Evolutionary conservation across 306 rosid genomes (phyloP), one percentile per base, ranked within the genome.

Genomic region (Hylodesmum podocarpum): DNA sequence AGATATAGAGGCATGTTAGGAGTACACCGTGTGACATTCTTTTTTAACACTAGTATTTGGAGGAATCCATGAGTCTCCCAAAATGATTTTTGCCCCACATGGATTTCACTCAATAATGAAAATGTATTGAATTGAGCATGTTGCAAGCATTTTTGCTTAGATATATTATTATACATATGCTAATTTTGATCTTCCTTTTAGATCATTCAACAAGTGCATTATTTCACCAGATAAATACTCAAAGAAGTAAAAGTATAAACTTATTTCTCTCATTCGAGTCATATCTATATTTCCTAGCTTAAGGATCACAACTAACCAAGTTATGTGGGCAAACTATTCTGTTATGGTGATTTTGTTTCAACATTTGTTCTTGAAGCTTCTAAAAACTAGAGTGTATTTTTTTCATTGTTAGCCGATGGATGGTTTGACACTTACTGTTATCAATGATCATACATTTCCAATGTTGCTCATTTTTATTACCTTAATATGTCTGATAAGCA

Each of bases 361-460:
- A 11, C 29, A n/a, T 27, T 40, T 41, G 41, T 29, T 28, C 33
- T 29, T 61, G 29, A 43, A 22, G 27, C 29, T 59, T 33, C 47
- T 59, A 29, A 28, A 53, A 71, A 0, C 57, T 13, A 3, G 53
- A 27, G 62, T 61, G 34, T 1, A 61, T 1, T 44, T 46, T 51
- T 37, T 36, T 47, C 24, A 13, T 46, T 47, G 27, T 33, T 29
- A 46, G 16, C 54, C 29, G 29, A 33, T 75, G 51, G 8, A 49
- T 63, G 18, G 64, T 66, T 76, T 77, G 67, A 28, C 31, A 28
- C 67, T 37, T 65, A 41, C 16, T 13, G 40, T 40, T 66, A 24
- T 65, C 22, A 25, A 39, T 40, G 29, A 39, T 77, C 66, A 24
- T 51, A 51, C 3, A 21, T 53, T 51, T 39, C 21, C 46, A 36